Conservation (phyloP, 139 green algal species). For the Haematococcus sp. region DNA sequence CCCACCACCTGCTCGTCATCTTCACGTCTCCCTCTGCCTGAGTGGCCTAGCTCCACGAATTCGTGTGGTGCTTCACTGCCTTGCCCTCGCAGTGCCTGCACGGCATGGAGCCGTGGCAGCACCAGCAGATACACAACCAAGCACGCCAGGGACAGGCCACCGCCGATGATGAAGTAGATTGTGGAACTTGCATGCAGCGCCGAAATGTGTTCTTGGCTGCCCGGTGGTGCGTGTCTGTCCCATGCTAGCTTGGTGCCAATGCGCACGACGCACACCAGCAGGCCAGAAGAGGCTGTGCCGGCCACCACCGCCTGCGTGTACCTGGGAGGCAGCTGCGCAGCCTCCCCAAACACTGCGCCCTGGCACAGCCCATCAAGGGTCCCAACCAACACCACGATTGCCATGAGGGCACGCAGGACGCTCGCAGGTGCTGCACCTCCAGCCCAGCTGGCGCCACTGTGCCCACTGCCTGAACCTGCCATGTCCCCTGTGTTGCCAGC, state of each 20-base stretch:
- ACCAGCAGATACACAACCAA: neutral
- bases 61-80: neutral
- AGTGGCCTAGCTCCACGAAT: neutral
- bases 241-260: constrained; percentile 68
- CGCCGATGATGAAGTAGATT: neutral
- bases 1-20: too few relatives aligned
- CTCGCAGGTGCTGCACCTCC: neutral
- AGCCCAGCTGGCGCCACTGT: neutral
- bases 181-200: too few relatives aligned
- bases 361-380: constrained; percentile 70
- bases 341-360: constrained; percentile 72
- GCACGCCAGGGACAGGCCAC: neutral
- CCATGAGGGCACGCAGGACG: constrained; percentile 1
- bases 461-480: neutral
- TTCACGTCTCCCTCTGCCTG: too few relatives aligned
- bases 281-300: constrained; percentile 66
- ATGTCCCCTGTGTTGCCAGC: too few relatives aligned
- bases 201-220: too few relatives aligned
- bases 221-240: too few relatives aligned
- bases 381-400: constrained; percentile 36
- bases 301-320: constrained; percentile 74
- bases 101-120: neutral
- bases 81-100: neutral
- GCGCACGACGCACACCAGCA: constrained; percentile 67
- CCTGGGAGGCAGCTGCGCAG: constrained; percentile 37